phyloP scores from a whole-genome alignment of 1,284 basidiomycete species.

The Mycena citricolor region DNA sequence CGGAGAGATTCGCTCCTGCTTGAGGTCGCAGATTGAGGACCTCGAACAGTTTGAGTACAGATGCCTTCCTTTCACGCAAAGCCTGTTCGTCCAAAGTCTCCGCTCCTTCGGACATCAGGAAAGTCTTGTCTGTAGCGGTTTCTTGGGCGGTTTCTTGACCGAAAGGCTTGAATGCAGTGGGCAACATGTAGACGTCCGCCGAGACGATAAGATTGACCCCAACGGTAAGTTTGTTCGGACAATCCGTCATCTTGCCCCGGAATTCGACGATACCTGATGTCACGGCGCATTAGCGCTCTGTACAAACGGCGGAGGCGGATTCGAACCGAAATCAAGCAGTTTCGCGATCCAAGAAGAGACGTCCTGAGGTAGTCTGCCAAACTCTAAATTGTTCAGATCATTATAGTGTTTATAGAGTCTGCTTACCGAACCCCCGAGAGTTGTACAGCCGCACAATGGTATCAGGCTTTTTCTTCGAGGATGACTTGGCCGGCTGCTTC shows the following conservation, averaged over 20 bases:
- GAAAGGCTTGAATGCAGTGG: slow-evolving; percentile 60
- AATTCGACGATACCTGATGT: slow-evolving; percentile 67
- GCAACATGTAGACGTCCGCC: slow-evolving; percentile 63
- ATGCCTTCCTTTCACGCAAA: slow-evolving; percentile 76
- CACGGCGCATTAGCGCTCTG: background rate
- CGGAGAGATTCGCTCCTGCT: slow-evolving; percentile 38
- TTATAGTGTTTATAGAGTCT: slow-evolving; percentile 7
- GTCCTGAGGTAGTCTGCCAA: slow-evolving; percentile 70
- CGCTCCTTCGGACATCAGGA: slow-evolving; percentile 65
- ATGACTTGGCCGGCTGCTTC: slow-evolving; percentile 51
- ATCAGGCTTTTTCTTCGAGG: slow-evolving; percentile 53
- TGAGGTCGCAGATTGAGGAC: slow-evolving; percentile 59
- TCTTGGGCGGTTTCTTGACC: slow-evolving; percentile 21
- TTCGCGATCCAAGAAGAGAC: slow-evolving; percentile 69
- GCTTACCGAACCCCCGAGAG: slow-evolving; percentile 60
- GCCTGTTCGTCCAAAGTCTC: slow-evolving; percentile 75
- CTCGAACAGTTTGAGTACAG: slow-evolving; percentile 65
- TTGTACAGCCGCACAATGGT: slow-evolving; percentile 71
- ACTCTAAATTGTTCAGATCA: slow-evolving; percentile 46
- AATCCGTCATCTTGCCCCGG: slow-evolving; percentile 68
- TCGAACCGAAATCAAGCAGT: slow-evolving; percentile 68
- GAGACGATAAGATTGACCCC: slow-evolving; percentile 73
- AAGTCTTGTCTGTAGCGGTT: slow-evolving; percentile 27
- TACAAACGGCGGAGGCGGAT: slow-evolving; percentile 3
- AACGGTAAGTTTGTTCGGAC: slow-evolving; percentile 60